Conservation (phyloP, 441 rosid species). For the Breynia disticha region DNA sequence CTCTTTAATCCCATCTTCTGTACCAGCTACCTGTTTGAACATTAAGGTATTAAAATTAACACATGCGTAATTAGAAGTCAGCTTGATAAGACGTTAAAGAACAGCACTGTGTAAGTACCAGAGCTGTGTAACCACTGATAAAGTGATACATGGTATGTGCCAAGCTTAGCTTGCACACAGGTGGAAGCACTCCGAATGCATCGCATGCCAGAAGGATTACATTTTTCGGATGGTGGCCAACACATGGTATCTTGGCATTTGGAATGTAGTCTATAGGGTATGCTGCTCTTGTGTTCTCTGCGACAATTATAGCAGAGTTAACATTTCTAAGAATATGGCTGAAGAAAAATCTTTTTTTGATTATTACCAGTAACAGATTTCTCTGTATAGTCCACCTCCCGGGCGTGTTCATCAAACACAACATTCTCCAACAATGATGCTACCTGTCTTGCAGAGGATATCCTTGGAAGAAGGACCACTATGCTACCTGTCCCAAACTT, state of each 20-base stretch:
- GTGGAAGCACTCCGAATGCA: slow-evolving; percentile 96
- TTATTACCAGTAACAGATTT: slow-evolving; percentile 74
- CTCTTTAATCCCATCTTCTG: slow-evolving; percentile 93
- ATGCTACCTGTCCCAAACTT: slow-evolving; percentile 87
- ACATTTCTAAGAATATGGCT: no score
- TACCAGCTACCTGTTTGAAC: slow-evolving; percentile 65
- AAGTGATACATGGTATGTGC: slow-evolving; percentile 96
- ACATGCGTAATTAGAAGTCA: no score
- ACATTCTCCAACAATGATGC: slow-evolving; percentile 89
- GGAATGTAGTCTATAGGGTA: slow-evolving; percentile 92
- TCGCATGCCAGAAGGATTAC: slow-evolving; percentile 91
- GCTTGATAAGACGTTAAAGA: no score
- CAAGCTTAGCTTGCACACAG: slow-evolving; percentile 84
- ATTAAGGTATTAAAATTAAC: no score
- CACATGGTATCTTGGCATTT: slow-evolving; percentile 82
- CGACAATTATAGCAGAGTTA: slow-evolving; percentile 7
- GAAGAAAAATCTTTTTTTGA: not conserved
- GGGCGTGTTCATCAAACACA: slow-evolving; percentile 85
- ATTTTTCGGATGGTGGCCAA: slow-evolving; percentile 86
- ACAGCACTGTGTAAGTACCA: slow-evolving; percentile 50
- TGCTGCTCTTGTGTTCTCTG: slow-evolving; percentile 97
- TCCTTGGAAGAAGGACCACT: no score
- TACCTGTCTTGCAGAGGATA: no score
- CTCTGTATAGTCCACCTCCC: slow-evolving; percentile 80
- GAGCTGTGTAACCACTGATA: slow-evolving; percentile 94